Percentiles rank a stretch among this genome's conserved stretches.
Conservation (phyloP, 768 basidiomycete species). For the Crucibulum laeve region DNA sequence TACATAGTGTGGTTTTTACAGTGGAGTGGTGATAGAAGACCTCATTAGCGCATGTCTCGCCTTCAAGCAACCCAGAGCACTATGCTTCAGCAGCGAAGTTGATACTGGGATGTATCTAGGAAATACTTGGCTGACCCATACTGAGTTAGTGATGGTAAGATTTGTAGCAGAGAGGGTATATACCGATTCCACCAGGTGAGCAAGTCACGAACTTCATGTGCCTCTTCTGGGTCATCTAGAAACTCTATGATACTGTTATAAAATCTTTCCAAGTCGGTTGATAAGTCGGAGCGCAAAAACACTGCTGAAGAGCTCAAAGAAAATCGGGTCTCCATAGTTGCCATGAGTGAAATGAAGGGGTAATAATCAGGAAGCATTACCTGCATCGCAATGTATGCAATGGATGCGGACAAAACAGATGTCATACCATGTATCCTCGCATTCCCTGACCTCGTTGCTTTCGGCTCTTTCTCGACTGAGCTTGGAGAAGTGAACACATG, state of each 20-base stretch:
- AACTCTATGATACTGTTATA: slow-evolving; percentile 13
- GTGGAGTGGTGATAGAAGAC: too few species aligned
- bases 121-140: neutral
- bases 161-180: neutral
- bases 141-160: neutral
- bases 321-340: slow-evolving; percentile 8
- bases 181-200: slow-evolving; percentile 16
- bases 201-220: slow-evolving; percentile 8
- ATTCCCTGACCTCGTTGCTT: slow-evolving; percentile 11
- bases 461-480: slow-evolving; percentile 3
- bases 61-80: too few species aligned
- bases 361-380: neutral
- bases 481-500: slow-evolving; percentile 9
- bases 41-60: too few species aligned
- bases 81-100: too few species aligned
- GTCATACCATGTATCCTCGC: slow-evolving; percentile 13
- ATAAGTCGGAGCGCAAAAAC: slow-evolving; percentile 13
- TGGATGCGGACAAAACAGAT: slow-evolving; percentile 10
- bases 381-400: slow-evolving; percentile 11
- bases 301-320: slow-evolving; percentile 10
- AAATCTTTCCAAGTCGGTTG: slow-evolving; percentile 15
- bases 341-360: neutral
- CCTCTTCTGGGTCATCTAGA: slow-evolving; percentile 13
- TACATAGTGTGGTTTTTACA: too few species aligned
- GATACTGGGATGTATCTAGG: too few species aligned